Base-by-base conservation (phyloP, 108 stramenopile genomes). In the Hondaea fermentalgiana region DNA sequence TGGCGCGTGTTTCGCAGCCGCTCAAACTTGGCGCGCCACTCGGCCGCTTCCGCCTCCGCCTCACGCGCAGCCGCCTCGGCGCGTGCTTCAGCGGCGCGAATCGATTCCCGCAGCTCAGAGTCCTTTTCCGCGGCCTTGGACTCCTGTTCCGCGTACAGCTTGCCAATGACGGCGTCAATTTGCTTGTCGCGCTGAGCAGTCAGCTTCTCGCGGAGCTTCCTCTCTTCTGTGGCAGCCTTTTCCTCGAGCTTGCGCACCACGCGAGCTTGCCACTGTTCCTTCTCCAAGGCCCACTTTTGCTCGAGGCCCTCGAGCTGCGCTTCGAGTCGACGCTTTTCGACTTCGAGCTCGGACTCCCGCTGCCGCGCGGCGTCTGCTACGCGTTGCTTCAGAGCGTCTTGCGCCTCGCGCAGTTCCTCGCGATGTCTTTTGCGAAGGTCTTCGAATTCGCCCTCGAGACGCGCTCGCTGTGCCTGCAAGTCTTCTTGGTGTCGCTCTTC, bases 91-190 rank as follows among this genome's bases (percentile, higher is more conserved):
- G 47, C 25, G 69, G 19, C 45, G 49, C n/a, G 44, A 5, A 16
- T 29, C 5, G 12, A 12, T 21, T 88, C 71, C 19, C 44, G 59
- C 28, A 57, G 72, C 57, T 83, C 35, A 35, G 59, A 21, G 43
- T 55, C 47, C 57, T 44, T 53, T 16, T 89, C 59, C 16, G 53
- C 42, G 21, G n/a, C 60, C 19, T 45, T 53, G 47, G 44, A 28
- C 57, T 76, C 89, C 83, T 76, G 76, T 44, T 69, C 72, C 23
- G 72, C 72, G 44, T 89, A 83, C 44, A 89, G 64, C 59, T 58
- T 87, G 64, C 83, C 25, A 45, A 89, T 87, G 28, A 43, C 44
- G 16, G 49, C 57, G 23, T 89, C 89, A 3, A 89, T 89, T 23
- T 89, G 72, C 57, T 44, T 45, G 59, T 89, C 89, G 25, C 89